These are phyloP conservation scores for Phytophthora brassicae DNA, from an alignment of 352 stramenopile species.

Conservation along the genomic window DNA sequence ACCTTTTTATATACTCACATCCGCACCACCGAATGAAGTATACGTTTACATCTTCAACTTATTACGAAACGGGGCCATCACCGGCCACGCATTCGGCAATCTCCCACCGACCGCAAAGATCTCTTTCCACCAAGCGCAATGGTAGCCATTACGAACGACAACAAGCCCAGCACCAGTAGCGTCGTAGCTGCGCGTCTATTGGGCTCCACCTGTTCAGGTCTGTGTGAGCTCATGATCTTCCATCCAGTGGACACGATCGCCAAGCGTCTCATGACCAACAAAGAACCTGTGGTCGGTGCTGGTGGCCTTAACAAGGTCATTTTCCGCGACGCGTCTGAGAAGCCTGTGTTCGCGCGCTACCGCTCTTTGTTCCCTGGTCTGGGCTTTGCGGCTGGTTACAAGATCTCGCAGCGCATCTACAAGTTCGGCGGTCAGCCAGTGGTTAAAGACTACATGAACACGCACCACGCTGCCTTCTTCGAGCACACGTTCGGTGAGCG, in stretches of 20 bases:
- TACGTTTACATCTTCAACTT: conserved; percentile 1
- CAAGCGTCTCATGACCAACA: conserved; percentile 95
- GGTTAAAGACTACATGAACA: conserved; percentile 92
- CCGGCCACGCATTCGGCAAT: conserved; percentile 6
- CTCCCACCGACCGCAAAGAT: conserved; percentile 18
- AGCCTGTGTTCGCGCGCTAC: conserved; percentile 79
- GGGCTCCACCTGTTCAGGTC: conserved; percentile 90
- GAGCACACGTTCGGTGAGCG: conserved; percentile 89
- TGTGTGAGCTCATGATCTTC: conserved; percentile 95
- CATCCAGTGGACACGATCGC: conserved; percentile 95
- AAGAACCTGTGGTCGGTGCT: conserved; percentile 51
- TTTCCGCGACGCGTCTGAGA: conserved; percentile 87
- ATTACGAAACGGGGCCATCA: neutral
- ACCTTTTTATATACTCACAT: neutral
- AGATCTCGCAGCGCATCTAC: conserved; percentile 96
- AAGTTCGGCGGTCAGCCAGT: conserved; percentile 96
- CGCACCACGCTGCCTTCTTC: conserved; percentile 88
- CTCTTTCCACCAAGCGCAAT: conserved; percentile 25
- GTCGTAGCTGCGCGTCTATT: conserved; percentile 83
- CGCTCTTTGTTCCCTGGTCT: conserved; percentile 90
- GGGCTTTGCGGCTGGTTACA: conserved; percentile 95
- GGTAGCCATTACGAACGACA: conserved; percentile 52
- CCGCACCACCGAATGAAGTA: neutral
- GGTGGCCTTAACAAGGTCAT: conserved; percentile 78
- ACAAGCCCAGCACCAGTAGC: conserved; percentile 41